Percentiles rank a stretch among this genome's conserved stretches.
These are phyloP conservation scores for Dendrobium nobile DNA, from an alignment of 106 monocot species.

Conservation along the genomic window DNA sequence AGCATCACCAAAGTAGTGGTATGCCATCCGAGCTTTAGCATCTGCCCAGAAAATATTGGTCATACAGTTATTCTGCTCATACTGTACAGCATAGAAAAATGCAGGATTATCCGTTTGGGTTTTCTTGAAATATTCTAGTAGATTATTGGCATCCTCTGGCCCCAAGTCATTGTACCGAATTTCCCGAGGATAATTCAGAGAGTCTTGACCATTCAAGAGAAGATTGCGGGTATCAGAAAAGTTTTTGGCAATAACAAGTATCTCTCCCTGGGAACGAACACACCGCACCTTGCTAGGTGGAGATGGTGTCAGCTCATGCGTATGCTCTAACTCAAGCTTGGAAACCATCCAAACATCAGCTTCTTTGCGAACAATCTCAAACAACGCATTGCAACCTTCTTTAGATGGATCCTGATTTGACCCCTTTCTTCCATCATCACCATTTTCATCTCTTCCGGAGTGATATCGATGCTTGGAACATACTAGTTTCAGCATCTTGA, in stretches of 20 bases:
- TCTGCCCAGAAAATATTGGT: conserved; percentile 76
- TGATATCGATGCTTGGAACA: conserved; percentile 71
- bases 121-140: conserved; percentile 55
- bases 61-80: conserved; percentile 43
- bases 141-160: conserved; percentile 53
- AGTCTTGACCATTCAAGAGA: conserved; percentile 52
- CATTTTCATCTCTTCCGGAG: conserved; percentile 46
- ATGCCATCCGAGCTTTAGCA: conserved; percentile 70
- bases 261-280: conserved; percentile 72
- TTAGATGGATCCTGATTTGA: conserved; percentile 22
- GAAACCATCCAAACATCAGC: conserved; percentile 53
- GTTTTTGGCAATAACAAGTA: conserved; percentile 74
- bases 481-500: conserved; percentile 68
- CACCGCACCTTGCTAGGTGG: conserved; percentile 58
- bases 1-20: conserved; percentile 64
- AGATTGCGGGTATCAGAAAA: conserved; percentile 68
- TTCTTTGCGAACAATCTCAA: conserved; percentile 69
- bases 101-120: conserved; percentile 43
- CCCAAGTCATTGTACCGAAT: conserved; percentile 60
- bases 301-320: conserved; percentile 45
- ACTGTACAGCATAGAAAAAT: conserved; percentile 61
- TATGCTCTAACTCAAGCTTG: conserved; percentile 58
- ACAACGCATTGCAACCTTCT: conserved; percentile 67
- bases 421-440: conserved; percentile 36
- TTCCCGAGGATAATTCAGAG: conserved; percentile 34